Percentiles rank a stretch among this genome's conserved stretches.
Conservation (phyloP, 2,329 filamentous ascomycete genomes). For the Didymella keratinophila region DNA sequence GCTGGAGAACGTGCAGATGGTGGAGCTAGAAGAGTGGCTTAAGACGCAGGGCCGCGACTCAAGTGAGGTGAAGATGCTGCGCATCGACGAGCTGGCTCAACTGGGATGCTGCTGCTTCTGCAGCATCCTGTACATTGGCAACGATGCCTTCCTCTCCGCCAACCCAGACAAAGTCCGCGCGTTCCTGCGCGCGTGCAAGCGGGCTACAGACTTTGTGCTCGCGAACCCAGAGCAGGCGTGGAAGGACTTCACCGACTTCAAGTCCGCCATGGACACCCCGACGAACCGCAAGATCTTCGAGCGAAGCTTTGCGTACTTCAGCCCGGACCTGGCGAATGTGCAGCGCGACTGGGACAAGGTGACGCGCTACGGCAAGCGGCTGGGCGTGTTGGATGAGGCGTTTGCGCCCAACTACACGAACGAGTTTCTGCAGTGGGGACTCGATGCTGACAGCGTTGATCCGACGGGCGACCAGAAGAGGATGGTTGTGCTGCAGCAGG, state of each 20-base stretch:
- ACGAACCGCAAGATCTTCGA: slow-evolving; percentile 83
- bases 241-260: slow-evolving; percentile 74
- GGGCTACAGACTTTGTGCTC: slow-evolving; percentile 76
- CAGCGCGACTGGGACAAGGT: slow-evolving; percentile 79
- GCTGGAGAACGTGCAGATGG: slow-evolving; percentile 84
- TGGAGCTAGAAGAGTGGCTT: slow-evolving; percentile 81
- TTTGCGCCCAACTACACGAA: slow-evolving; percentile 81
- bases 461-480: slow-evolving; percentile 77
- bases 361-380: slow-evolving; percentile 76
- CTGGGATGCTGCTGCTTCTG: slow-evolving; percentile 87
- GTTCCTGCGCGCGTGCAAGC: slow-evolving; percentile 77
- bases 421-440: slow-evolving; percentile 70
- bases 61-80: slow-evolving; percentile 78
- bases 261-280: slow-evolving; percentile 71
- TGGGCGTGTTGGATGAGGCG: slow-evolving; percentile 68
- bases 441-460: slow-evolving; percentile 71
- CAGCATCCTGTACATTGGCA: slow-evolving; percentile 80
- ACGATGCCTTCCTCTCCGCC: slow-evolving; percentile 72
- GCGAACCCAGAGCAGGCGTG: slow-evolving; percentile 69
- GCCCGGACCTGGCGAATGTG: slow-evolving; percentile 77
- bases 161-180: slow-evolving; percentile 71
- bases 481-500: slow-evolving; percentile 73
- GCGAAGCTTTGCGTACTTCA: slow-evolving; percentile 80
- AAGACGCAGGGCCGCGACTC: slow-evolving; percentile 67
- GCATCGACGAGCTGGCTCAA: slow-evolving; percentile 81